phyloP scores from a whole-genome alignment of 352 stramenopile species.

The Pythium sp. region DNA sequence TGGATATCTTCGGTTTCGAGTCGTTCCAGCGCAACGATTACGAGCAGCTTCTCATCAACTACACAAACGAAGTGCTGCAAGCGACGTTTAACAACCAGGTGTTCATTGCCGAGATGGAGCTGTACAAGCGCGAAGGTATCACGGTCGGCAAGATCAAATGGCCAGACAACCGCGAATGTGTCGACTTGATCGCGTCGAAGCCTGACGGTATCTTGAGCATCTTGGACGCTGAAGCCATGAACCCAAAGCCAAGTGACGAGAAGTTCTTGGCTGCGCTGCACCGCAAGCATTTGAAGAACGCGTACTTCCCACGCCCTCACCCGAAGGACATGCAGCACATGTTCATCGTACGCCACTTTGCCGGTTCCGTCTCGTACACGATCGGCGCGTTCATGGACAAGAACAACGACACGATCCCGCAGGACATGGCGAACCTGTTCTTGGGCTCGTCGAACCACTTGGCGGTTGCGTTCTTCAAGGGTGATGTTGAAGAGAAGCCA shows the following conservation, averaged over 20 bases:
- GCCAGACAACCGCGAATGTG: slow-evolving; percentile 90
- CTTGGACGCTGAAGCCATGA: slow-evolving; percentile 87
- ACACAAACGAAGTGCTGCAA: slow-evolving; percentile 88
- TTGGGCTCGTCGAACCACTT: slow-evolving; percentile 62
- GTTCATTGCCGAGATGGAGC: slow-evolving; percentile 88
- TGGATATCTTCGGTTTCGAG: slow-evolving; percentile 92
- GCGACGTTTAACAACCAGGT: slow-evolving; percentile 89
- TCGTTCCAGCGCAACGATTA: slow-evolving; percentile 90
- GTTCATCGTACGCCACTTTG: slow-evolving; percentile 91
- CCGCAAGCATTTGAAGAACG: slow-evolving; percentile 79
- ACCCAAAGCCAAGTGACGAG: slow-evolving; percentile 87
- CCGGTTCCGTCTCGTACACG: slow-evolving; percentile 87
- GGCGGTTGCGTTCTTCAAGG: slow-evolving; percentile 63
- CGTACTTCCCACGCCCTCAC: slow-evolving; percentile 84
- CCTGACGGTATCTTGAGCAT: slow-evolving; percentile 77
- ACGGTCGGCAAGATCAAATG: slow-evolving; percentile 88
- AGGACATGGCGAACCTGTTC: slow-evolving; percentile 85
- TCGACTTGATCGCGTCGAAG: slow-evolving; percentile 87
- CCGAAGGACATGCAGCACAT: slow-evolving; percentile 87
- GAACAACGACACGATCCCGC: slow-evolving; percentile 89
- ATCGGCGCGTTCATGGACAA: slow-evolving; percentile 90
- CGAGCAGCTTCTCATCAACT: slow-evolving; percentile 90
- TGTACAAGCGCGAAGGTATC: slow-evolving; percentile 90
- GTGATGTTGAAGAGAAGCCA: slow-evolving; percentile 48
- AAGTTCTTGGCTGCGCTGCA: slow-evolving; percentile 86